Evolutionary conservation across 2,329 filamentous ascomycete species (phyloP).

Genomic region (Botrytis tulipae): DNA sequence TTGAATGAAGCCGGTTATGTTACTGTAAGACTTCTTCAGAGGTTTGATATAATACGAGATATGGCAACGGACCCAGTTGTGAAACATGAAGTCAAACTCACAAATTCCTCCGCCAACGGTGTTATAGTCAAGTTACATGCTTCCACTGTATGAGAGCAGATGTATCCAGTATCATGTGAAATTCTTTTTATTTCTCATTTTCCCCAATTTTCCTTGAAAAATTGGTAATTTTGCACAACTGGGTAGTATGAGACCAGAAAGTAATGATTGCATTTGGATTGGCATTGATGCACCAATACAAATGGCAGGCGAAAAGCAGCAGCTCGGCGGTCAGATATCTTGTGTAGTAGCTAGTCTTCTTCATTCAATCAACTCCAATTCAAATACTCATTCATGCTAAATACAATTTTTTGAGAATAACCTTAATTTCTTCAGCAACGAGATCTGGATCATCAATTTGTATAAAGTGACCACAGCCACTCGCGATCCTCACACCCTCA

Average conservation of each 20-base stretch:
- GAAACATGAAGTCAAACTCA: constrained; percentile 31
- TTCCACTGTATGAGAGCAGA: background rate
- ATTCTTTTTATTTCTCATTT: background rate
- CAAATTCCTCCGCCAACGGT: constrained; percentile 54
- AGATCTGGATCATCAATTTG: constrained; percentile 38
- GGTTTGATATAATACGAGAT: constrained; percentile 32
- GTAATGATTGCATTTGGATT: background rate
- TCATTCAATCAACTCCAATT: background rate
- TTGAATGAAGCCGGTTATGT: constrained; percentile 24
- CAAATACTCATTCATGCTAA: background rate
- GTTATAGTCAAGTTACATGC: constrained; percentile 48
- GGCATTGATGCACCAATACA: background rate
- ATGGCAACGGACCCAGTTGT: constrained; percentile 56
- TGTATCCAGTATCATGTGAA: background rate
- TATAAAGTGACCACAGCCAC: constrained; percentile 39
- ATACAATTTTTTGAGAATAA: constrained; percentile 41
- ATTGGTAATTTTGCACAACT: background rate
- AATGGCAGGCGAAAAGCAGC: background rate
- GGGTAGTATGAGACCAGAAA: background rate
- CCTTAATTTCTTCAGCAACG: constrained; percentile 37
- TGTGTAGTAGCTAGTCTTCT: background rate
- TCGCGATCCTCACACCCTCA: constrained; percentile 36
- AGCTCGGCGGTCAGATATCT: background rate
- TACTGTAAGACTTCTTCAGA: constrained; percentile 21
- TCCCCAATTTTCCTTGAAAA: background rate